phyloP scores from a whole-genome alignment of 78 protist species.

The Isochrysis galbana region DNA sequence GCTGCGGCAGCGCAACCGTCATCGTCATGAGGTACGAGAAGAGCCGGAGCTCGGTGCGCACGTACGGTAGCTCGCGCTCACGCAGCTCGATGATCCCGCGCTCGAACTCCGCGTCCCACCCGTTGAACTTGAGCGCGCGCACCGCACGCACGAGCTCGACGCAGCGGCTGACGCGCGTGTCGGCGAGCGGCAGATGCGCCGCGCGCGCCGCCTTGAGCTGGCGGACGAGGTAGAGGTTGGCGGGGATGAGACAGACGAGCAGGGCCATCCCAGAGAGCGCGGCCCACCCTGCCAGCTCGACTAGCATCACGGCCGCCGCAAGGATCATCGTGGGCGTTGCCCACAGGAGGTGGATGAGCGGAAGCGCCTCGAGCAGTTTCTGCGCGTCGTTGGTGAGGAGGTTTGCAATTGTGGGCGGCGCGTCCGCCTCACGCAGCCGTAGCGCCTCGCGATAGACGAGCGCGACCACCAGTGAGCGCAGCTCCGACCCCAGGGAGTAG shows the following conservation, averaged over 20 bases:
- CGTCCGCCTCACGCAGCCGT: neutral
- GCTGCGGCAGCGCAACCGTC: neutral
- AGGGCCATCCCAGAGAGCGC: neutral
- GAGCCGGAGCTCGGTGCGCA: neutral
- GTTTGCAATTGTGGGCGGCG: neutral
- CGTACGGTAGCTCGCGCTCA: neutral
- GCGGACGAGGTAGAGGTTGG: neutral
- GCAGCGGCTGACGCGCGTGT: neutral
- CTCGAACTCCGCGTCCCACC: neutral
- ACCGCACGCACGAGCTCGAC: neutral
- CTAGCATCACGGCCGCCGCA: neutral
- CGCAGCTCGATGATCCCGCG: neutral
- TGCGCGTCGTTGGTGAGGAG: neutral
- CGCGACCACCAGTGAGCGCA: neutral
- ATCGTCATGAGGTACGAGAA: neutral
- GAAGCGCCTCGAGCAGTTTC: neutral
- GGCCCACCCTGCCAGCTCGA: neutral
- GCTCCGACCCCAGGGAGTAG: neutral
- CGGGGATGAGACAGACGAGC: neutral
- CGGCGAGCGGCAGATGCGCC: neutral
- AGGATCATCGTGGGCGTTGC: neutral
- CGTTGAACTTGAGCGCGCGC: constrained; percentile 1
- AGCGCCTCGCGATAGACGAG: neutral
- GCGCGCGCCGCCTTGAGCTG: neutral
- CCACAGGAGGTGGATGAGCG: neutral